A percentile compares a stretch with the other conserved stretches of the same genome.
Conservation (phyloP, 257 asterid species). For the Nicotiana otophora region DNA sequence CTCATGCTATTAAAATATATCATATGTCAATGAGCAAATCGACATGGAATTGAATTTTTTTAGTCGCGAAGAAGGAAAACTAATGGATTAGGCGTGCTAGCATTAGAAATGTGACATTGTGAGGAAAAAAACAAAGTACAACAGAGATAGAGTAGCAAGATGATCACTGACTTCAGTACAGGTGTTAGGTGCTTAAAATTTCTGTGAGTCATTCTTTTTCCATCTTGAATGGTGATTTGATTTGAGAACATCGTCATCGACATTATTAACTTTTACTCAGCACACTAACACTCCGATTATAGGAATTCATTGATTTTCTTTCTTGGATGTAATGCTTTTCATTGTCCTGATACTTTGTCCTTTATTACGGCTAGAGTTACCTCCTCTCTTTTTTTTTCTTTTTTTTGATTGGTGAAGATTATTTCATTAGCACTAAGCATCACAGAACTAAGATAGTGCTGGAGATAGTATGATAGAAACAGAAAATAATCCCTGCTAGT, state of each 20-base stretch:
- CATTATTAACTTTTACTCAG: not conserved
- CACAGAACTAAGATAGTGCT: not conserved
- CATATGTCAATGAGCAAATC: not conserved
- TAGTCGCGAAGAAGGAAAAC: not conserved
- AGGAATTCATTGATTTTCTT: not conserved
- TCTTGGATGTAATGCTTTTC: not conserved
- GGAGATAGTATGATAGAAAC: not conserved
- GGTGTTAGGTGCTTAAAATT: not conserved
- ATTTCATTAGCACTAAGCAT: not conserved
- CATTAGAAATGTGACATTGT: not conserved
- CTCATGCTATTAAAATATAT: not conserved
- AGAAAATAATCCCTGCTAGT: not conserved
- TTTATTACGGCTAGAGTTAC: not conserved
- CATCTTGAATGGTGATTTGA: not conserved
- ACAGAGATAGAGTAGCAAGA: not conserved
- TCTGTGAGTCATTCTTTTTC: not conserved
- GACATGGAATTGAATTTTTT: not conserved
- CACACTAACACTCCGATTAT: not conserved
- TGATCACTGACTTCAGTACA: not conserved
- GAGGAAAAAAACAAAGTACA: not conserved
- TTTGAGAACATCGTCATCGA: not conserved
- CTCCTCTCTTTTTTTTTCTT: not conserved
- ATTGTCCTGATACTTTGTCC: not conserved
- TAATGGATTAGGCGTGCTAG: not conserved
- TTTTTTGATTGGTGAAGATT: not conserved